phyloP scores from a whole-genome alignment of 306 rosid species.

The Fragaria ananassa region DNA sequence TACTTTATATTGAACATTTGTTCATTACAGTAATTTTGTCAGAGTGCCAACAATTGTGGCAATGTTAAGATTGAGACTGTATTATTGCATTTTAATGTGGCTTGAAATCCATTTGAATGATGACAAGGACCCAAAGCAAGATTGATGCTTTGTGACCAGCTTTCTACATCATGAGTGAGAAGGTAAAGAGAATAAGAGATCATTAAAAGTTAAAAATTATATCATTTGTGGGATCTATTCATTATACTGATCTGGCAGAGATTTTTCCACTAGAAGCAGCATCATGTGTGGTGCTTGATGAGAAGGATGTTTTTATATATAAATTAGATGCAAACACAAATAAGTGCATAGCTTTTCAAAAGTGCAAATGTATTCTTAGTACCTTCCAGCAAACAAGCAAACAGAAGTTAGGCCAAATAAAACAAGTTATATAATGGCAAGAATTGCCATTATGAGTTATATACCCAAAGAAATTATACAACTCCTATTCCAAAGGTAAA shows the following conservation, averaged over 20 bases:
- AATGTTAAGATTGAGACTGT: conserved; percentile 26
- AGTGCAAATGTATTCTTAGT: conserved; percentile 1
- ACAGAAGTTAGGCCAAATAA: neutral
- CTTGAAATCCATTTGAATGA: conserved; percentile 5
- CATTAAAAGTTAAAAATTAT: neutral
- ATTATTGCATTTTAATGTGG: neutral
- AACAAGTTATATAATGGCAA: conserved; percentile 1
- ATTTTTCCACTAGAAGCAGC: conserved; percentile 1
- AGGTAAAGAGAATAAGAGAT: neutral
- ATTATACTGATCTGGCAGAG: neutral
- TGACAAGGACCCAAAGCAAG: neutral
- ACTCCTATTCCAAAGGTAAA: neutral
- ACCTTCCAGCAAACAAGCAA: conserved; percentile 11
- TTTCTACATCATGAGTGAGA: neutral
- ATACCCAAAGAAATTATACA: neutral
- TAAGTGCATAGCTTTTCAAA: conserved; percentile 17
- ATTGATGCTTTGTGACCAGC: neutral
- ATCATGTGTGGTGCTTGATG: conserved; percentile 5
- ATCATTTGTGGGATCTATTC: neutral
- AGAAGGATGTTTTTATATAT: conserved; percentile 8
- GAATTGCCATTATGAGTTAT: conserved; percentile 9
- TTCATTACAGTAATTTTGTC: conserved; percentile 32
- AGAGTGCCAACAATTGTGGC: conserved; percentile 26
- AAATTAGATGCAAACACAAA: conserved; percentile 6
- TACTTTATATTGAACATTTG: conserved; percentile 19